Conservation (phyloP, 768 basidiomycete genomes). For the Suillus occidentalis region DNA sequence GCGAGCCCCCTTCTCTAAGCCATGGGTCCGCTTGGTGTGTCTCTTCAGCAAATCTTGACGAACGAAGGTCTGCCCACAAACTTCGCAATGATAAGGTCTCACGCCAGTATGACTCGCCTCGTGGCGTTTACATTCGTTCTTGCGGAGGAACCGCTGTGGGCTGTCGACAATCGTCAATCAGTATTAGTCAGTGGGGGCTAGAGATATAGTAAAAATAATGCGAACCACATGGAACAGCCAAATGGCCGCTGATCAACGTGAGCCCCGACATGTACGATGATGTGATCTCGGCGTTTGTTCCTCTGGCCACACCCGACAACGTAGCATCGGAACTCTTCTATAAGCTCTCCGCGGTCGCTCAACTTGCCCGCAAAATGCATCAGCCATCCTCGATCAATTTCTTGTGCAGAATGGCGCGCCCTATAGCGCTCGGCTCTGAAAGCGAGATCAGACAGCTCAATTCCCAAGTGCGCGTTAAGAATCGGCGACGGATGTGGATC, state of each 20-base stretch:
- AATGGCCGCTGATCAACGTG: conserved; percentile 71
- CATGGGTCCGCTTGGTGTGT: conserved; percentile 61
- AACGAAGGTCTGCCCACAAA: conserved; percentile 60
- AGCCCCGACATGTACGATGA: conserved; percentile 70
- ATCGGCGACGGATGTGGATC: conserved; percentile 43
- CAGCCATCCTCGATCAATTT: conserved; percentile 68
- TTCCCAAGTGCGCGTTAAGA: conserved; percentile 63
- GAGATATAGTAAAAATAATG: conserved; percentile 12
- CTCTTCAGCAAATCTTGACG: conserved; percentile 69
- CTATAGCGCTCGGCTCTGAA: conserved; percentile 56
- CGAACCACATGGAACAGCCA: conserved; percentile 64
- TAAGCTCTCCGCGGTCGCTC: conserved; percentile 53
- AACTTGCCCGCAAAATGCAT: conserved; percentile 68
- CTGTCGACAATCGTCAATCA: conserved; percentile 34
- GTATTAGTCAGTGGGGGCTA: conserved; percentile 9
- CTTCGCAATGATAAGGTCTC: conserved; percentile 58
- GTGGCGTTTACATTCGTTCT: conserved; percentile 78
- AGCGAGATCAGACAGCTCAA: conserved; percentile 53
- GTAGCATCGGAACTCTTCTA: conserved; percentile 68
- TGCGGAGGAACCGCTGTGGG: conserved; percentile 63
- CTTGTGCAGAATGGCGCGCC: conserved; percentile 50
- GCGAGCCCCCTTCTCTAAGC: conserved; percentile 34
- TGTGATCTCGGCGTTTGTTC: conserved; percentile 75
- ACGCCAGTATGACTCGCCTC: conserved; percentile 61
- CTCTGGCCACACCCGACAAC: conserved; percentile 62